Evolutionary conservation across 2,329 filamentous ascomycete genomes (phyloP), one percentile per base, ranked within the genome.

Genomic region (Hymenoscyphus occultus): DNA sequence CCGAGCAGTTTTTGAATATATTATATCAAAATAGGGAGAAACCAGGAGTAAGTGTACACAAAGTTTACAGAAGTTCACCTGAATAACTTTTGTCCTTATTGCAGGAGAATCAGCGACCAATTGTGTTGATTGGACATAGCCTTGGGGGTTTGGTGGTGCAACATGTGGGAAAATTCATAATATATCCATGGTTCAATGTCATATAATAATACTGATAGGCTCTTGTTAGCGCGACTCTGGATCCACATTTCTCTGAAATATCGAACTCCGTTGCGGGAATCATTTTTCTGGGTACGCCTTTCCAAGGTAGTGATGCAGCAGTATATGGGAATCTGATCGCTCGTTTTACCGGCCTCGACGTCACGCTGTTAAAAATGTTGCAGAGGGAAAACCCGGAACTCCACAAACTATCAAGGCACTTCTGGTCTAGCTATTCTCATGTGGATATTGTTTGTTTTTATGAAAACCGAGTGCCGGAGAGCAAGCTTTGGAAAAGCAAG

Each of bases 41-140:
- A 12, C 39, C 40, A 64, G n/a, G 62, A n/a, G 67, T 65, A 51
- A 64, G 65, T 62, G 12, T 4, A 22, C 22, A 1, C n/a, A 10
- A 19, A 13, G 31, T 54, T 13, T 42, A 59, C 22, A 7, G 13
- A n/a, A 51, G 39, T 19, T 39, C 32, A 39, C 51, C 56, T 19
- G 3, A 42, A 19, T 67, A 61, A 63, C 62, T 32, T 22, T 59
- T 57, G 5, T 28, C 16, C 3, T 39, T 42, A 32, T 40, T 12
- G 32, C 62, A 68, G 67, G 67, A 68, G 35, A 60, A 60, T 22
- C 56, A 56, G 54, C 64, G 65, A 32, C 66, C 66, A 40, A 39
- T 69, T 7, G 39, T 68, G 19, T 60, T 69, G 56, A 69, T 69
- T n/a, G 66, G 66, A 28, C 67, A 69, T 40, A 69, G 68, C 51